Base-by-base conservation (phyloP, 129 eudicot genomes). In the Rutidosis leptorrhynchoides region DNA sequence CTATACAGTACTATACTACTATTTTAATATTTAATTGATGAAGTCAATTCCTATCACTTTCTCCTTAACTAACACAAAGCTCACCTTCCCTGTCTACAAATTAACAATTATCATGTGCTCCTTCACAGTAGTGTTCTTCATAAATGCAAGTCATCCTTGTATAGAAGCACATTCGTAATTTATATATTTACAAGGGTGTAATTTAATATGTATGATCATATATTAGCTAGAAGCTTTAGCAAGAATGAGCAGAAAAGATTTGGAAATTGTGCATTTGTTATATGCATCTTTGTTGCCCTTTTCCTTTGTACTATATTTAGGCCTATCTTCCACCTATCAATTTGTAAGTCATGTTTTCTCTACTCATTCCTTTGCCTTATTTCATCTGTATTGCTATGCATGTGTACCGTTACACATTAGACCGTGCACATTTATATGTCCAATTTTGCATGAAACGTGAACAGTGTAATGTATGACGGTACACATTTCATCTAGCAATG, bases 181-280 rank as follows among this genome's bases (percentile, higher is more conserved):
- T 37, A 37, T 40, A 40, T 40, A 25, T 27, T 25, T 22, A 29
- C 24, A 27, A 70, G n/a, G 43, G 64, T 35, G 20, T 1, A 65
- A 20, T 6, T 0, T 23, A 65, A 51, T 20, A 83, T 84, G 95
- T 79, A 81, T 45, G 83, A 87, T 74, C 82, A 83, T 26, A 87
- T 78, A 15, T 57, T 87, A n/a, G 22, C 68, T 42, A 71, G 82
- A 59, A 86, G 89, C 53, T 86, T 80, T 70, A 78, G 77, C 35
- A 62, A 53, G 16, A 26, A 72, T 56, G 88, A 83, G 48, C 85
- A 78, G 53, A 74, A 79, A 68, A 70, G 66, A 65, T 46, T 87
- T 2, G 80, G 85, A 9, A 65, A 40, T 45, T 81, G 72, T 26
- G 85, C 82, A 19, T 57, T 81, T 74, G 14, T 83, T 1, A 43